Evolutionary conservation across 1,284 basidiomycete species (phyloP).

Genomic region (Microbotryum violaceum): DNA sequence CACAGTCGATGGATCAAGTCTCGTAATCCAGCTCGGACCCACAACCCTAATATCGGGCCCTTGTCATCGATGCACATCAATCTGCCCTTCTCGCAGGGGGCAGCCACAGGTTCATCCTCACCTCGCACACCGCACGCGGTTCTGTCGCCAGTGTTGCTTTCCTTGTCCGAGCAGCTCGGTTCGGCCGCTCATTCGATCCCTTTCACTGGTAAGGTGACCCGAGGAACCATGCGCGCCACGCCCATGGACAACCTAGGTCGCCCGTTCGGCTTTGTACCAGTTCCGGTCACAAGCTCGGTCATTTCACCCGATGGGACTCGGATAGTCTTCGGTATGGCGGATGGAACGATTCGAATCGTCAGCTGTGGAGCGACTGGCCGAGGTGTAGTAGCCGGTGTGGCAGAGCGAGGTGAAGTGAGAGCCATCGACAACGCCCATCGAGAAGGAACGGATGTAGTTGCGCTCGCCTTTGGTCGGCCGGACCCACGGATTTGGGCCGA

Average conservation of each 20-base stretch:
- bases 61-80: slow-evolving; percentile 21
- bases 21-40: slow-evolving; percentile 14
- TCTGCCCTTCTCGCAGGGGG: slow-evolving; percentile 2
- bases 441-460: slow-evolving; percentile 4
- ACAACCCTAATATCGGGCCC: slow-evolving; percentile 31
- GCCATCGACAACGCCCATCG: slow-evolving; percentile 8
- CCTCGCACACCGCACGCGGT: not conserved
- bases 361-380: not conserved
- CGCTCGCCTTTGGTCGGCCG: slow-evolving; percentile 9
- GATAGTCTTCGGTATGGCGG: slow-evolving; percentile 32
- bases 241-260: slow-evolving; percentile 29
- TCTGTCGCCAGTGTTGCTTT: slow-evolving; percentile 17
- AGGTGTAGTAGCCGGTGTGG: not conserved
- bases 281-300: slow-evolving; percentile 15
- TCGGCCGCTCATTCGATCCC: slow-evolving; percentile 30
- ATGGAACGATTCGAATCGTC: slow-evolving; percentile 24
- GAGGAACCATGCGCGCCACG: slow-evolving; percentile 23
- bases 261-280: slow-evolving; percentile 10
- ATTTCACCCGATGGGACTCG: slow-evolving; percentile 21
- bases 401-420: slow-evolving; percentile 10
- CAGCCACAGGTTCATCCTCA: not conserved
- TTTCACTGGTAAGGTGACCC: slow-evolving; percentile 31
- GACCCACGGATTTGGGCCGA: slow-evolving; percentile 12
- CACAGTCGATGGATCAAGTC: slow-evolving; percentile 26
- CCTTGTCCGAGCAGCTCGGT: slow-evolving; percentile 23